A percentile compares a stretch with the other conserved stretches of the same genome.
phyloP scores from a whole-genome alignment of 2,329 filamentous ascomycete genomes.

The Microdochium paspali region DNA sequence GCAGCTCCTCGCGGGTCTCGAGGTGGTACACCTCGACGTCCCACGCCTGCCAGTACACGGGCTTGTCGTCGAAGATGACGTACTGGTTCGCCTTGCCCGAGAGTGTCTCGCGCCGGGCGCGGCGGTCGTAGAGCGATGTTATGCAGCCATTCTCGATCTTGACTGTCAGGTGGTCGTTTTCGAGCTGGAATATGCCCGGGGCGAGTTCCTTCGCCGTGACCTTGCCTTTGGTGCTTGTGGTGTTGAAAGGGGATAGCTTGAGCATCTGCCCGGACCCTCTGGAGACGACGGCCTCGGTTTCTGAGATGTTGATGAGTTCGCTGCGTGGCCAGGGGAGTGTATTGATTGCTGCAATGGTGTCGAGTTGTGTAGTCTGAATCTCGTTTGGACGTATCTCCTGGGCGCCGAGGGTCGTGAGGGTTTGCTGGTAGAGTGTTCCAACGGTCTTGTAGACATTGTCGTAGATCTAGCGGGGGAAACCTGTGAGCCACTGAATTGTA shows the following conservation, averaged over 20 bases:
- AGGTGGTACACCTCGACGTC: slow-evolving; percentile 97
- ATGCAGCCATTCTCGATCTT: slow-evolving; percentile 68
- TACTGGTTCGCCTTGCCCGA: slow-evolving; percentile 79
- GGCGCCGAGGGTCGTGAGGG: slow-evolving; percentile 59
- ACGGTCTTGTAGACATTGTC: slow-evolving; percentile 72
- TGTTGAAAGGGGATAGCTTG: slow-evolving; percentile 38
- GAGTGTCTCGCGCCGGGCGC: slow-evolving; percentile 67
- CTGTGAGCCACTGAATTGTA: too few species aligned
- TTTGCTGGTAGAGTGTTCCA: slow-evolving; percentile 59
- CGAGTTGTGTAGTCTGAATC: slow-evolving; percentile 28
- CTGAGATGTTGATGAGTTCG: slow-evolving; percentile 59
- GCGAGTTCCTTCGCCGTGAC: slow-evolving; percentile 41
- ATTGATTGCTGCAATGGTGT: slow-evolving; percentile 52
- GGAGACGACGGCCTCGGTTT: slow-evolving; percentile 41
- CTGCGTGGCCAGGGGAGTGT: slow-evolving; percentile 79
- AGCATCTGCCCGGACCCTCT: slow-evolving; percentile 46
- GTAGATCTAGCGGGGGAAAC: slow-evolving; percentile 65
- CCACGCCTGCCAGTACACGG: slow-evolving; percentile 95
- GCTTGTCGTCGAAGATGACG: slow-evolving; percentile 95
- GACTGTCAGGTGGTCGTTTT: slow-evolving; percentile 71
- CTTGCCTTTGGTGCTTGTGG: slow-evolving; percentile 24
- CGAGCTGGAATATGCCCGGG: slow-evolving; percentile 62
- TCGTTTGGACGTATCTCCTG: slow-evolving; percentile 28
- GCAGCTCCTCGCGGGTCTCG: slow-evolving; percentile 70
- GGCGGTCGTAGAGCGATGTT: slow-evolving; percentile 72